These are phyloP conservation scores for Xylaria sp. DNA, from an alignment of 2,329 filamentous ascomycete genomes.

Conservation along the genomic window DNA sequence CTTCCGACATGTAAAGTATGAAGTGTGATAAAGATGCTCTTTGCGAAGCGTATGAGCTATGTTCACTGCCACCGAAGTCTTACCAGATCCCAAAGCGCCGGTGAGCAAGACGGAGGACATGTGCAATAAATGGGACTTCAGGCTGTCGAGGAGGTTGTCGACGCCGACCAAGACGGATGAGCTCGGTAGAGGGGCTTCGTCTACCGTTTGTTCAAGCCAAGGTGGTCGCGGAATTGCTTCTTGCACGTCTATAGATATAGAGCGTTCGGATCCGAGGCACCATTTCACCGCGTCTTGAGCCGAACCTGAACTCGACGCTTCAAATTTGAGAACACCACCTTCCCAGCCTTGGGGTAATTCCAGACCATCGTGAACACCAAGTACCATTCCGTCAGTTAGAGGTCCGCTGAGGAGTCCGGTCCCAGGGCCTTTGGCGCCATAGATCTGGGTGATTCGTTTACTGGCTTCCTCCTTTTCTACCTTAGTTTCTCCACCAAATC, in stretches of 20 bases:
- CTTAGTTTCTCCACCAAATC: constrained; percentile 83
- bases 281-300: constrained; percentile 57
- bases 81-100: constrained; percentile 84
- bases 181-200: constrained; percentile 49
- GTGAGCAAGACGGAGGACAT: constrained; percentile 86
- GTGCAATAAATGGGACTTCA: constrained; percentile 72
- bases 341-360: constrained; percentile 62
- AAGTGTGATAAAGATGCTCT: constrained; percentile 71
- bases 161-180: constrained; percentile 73
- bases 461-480: constrained; percentile 72
- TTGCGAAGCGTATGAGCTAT: constrained; percentile 68
- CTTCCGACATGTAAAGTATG: constrained; percentile 81
- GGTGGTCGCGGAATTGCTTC: constrained; percentile 62
- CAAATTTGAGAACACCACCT: constrained; percentile 66
- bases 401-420: constrained; percentile 73
- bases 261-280: constrained; percentile 73
- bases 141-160: constrained; percentile 65
- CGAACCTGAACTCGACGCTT: constrained; percentile 44
- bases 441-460: constrained; percentile 66
- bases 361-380: constrained; percentile 55
- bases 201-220: constrained; percentile 43
- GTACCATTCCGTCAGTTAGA: constrained; percentile 79
- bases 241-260: constrained; percentile 70
- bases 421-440: constrained; percentile 48
- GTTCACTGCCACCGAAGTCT: constrained; percentile 73